A percentile compares a stretch with the other conserved stretches of the same genome.
phyloP scores from a whole-genome alignment of 1,139 yeast species.

The Yamadazyma dendronema region DNA sequence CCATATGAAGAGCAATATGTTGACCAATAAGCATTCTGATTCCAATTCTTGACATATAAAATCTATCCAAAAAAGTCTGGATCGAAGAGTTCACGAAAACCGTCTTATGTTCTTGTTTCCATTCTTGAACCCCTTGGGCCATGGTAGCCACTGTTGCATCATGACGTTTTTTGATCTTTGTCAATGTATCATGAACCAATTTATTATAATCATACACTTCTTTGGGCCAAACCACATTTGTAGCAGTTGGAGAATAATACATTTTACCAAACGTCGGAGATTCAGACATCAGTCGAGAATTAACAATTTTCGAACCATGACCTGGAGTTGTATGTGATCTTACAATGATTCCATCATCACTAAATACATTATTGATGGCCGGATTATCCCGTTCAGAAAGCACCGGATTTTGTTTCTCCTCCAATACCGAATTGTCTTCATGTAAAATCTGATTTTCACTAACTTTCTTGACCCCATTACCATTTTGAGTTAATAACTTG shows the following conservation, averaged over 20 bases:
- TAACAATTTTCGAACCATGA: slow-evolving; percentile 1
- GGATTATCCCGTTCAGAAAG: slow-evolving; percentile 34
- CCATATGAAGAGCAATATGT: slow-evolving; percentile 75
- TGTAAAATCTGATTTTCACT: slow-evolving; percentile 14
- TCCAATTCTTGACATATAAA: slow-evolving; percentile 85
- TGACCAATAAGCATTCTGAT: slow-evolving; percentile 89
- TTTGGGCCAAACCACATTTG: slow-evolving; percentile 60
- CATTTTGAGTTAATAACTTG: slow-evolving; percentile 30
- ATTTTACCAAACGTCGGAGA: slow-evolving; percentile 51
- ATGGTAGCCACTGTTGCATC: slow-evolving; percentile 93
- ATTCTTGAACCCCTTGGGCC: slow-evolving; percentile 89
- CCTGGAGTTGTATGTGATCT: slow-evolving; percentile 18
- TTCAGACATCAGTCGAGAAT: slow-evolving; percentile 17
- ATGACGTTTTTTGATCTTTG: slow-evolving; percentile 75
- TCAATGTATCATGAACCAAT: slow-evolving; percentile 61
- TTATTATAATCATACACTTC: slow-evolving; percentile 75
- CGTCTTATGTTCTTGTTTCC: slow-evolving; percentile 62
- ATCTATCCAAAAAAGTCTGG: slow-evolving; percentile 76
- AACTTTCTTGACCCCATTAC: slow-evolving; percentile 9
- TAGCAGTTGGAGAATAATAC: slow-evolving; percentile 61
- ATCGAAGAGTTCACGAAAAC: slow-evolving; percentile 58
- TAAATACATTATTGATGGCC: slow-evolving; percentile 42
- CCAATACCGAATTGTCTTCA: slow-evolving; percentile 17
- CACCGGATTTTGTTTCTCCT: slow-evolving; percentile 29
- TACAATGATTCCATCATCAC: slow-evolving; percentile 56